These are phyloP conservation scores for Petasospora fabianii DNA, from an alignment of 1,139 yeast species.

Conservation along the genomic window DNA sequence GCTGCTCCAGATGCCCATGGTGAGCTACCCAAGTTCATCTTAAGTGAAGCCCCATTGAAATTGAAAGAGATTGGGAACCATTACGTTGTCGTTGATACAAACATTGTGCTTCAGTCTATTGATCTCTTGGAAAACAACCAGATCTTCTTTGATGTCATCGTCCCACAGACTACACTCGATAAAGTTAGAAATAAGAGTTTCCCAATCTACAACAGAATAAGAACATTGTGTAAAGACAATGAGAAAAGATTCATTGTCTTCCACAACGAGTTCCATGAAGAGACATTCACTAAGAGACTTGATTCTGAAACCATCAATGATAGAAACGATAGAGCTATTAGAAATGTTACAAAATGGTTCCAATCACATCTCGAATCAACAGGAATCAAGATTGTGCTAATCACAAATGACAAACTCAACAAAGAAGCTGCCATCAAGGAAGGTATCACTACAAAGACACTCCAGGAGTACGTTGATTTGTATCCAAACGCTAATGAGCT, in stretches of 20 bases:
- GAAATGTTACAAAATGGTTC: conserved; percentile 74
- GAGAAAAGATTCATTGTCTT: conserved; percentile 85
- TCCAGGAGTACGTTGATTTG: conserved; percentile 64
- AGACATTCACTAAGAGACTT: conserved; percentile 62
- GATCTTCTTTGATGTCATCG: conserved; percentile 82
- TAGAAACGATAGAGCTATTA: conserved; percentile 86
- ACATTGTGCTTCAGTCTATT: conserved; percentile 82
- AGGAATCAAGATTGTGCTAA: conserved; percentile 51
- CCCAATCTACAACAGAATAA: conserved; percentile 82
- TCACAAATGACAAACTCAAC: conserved; percentile 78
- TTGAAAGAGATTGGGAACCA: conserved; percentile 51
- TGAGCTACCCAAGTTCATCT: conserved; percentile 44
- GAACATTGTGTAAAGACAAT: conserved; percentile 72
- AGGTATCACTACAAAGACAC: conserved; percentile 51
- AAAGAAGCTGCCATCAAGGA: conserved; percentile 53
- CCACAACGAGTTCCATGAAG: conserved; percentile 85
- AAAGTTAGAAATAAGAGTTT: conserved; percentile 86
- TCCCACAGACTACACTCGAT: conserved; percentile 92
- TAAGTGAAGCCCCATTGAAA: conserved; percentile 48
- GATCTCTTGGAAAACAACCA: conserved; percentile 78
- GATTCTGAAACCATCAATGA: conserved; percentile 77
- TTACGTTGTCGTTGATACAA: conserved; percentile 83
- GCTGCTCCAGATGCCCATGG: conserved; percentile 53
- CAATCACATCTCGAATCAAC: conserved; percentile 51
- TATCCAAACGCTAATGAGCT: conserved; percentile 75